phyloP scores from a whole-genome alignment of 345 rosid species.

The Aquilaria malaccensis region DNA sequence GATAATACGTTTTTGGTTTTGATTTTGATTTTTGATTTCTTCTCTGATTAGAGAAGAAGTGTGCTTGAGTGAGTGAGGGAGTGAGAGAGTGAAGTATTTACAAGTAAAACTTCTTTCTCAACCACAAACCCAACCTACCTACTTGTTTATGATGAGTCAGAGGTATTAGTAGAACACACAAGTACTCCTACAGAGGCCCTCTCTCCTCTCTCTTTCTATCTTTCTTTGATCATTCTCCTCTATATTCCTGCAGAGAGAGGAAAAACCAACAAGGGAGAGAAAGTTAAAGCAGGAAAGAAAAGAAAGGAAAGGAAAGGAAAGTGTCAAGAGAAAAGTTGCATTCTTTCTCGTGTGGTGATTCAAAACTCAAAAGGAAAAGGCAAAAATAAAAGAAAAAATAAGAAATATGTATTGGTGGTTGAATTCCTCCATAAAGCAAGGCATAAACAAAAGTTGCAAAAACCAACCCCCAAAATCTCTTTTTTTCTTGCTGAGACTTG shows the following conservation, averaged over 20 bases:
- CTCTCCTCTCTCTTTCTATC: constrained; percentile 18
- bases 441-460: constrained; percentile 12
- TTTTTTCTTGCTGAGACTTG: background rate
- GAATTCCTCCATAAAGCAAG: constrained; percentile 33
- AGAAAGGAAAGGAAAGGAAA: constrained; percentile 11
- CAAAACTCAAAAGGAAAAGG: constrained; percentile 29
- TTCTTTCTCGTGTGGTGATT: constrained; percentile 36
- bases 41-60: background rate
- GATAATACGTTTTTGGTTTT: constrained; percentile 17
- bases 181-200: constrained; percentile 10
- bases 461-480: background rate
- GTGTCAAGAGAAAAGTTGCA: constrained; percentile 16
- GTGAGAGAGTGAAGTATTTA: constrained; percentile 11
- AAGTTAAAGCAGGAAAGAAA: constrained; percentile 10
- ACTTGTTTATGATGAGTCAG: constrained; percentile 22
- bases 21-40: constrained; percentile 12
- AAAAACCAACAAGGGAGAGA: constrained; percentile 10
- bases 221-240: no score
- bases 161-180: no score
- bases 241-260: constrained; percentile 42
- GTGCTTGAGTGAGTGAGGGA: constrained; percentile 8
- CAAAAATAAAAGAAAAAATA: constrained; percentile 14
- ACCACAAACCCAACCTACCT: constrained; percentile 43
- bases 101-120: constrained; percentile 46
- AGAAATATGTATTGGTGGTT: constrained; percentile 24